phyloP scores from a whole-genome alignment of 2,329 filamentous ascomycete species.

The Epichloe festucae region DNA sequence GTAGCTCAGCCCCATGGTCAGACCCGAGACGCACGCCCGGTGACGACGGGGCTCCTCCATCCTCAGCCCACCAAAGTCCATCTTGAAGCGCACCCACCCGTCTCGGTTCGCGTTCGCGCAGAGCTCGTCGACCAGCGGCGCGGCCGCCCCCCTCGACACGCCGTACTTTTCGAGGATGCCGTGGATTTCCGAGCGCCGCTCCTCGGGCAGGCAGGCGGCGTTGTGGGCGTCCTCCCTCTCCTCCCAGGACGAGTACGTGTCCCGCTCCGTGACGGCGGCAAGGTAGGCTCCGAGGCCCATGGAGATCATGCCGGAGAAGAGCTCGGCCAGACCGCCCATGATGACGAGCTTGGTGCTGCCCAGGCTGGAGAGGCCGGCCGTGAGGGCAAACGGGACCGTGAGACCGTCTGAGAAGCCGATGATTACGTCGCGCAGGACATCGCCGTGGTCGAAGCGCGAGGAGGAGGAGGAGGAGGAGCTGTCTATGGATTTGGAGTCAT shows the following conservation, averaged over 20 bases:
- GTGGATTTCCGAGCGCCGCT: slow-evolving; percentile 34
- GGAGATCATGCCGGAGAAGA: slow-evolving; percentile 62
- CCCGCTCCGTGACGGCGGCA: slow-evolving; percentile 45
- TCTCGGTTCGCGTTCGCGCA: slow-evolving; percentile 31
- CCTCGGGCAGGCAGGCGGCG: slow-evolving; percentile 28
- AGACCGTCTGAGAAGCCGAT: slow-evolving; percentile 69
- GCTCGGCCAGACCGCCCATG: slow-evolving; percentile 59
- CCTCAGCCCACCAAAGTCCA: slow-evolving; percentile 43
- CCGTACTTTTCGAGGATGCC: slow-evolving; percentile 38
- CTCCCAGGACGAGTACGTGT: slow-evolving; percentile 37
- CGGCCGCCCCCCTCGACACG: slow-evolving; percentile 28
- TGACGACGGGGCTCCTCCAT: slow-evolving; percentile 31
- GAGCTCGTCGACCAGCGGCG: slow-evolving; percentile 36
- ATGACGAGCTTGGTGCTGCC: slow-evolving; percentile 56
- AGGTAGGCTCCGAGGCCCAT: slow-evolving; percentile 69
- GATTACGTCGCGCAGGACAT: slow-evolving; percentile 49
- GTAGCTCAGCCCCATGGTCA: slow-evolving; percentile 56
- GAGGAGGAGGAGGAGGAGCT: slow-evolving; percentile 8
- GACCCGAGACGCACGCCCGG: slow-evolving; percentile 40
- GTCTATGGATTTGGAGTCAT: slow-evolving; percentile 14
- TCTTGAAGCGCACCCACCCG: slow-evolving; percentile 43
- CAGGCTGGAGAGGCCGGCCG: slow-evolving; percentile 55
- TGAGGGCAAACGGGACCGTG: slow-evolving; percentile 69
- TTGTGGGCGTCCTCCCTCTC: slow-evolving; percentile 28
- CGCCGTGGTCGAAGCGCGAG: slow-evolving; percentile 23